Evolutionary conservation across 768 basidiomycete genomes (phyloP).

Genomic region (Mycena belliarum): DNA sequence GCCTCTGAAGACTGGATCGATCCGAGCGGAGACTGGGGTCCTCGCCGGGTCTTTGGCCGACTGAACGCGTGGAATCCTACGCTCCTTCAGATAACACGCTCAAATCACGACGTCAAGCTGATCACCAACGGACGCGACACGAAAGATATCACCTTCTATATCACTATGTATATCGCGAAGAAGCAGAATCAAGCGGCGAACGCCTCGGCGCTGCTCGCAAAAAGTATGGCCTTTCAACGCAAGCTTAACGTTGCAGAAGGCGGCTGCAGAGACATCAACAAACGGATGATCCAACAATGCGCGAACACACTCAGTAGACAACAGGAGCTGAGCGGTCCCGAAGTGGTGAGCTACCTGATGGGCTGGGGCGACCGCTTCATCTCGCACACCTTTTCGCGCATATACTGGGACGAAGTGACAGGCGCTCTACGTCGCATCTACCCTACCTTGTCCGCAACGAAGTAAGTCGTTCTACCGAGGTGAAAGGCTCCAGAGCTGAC

Average conservation of each 20-base stretch:
- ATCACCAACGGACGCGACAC: conserved; percentile 36
- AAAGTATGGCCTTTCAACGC: conserved; percentile 24
- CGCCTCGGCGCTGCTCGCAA: conserved; percentile 31
- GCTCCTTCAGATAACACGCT: too few relatives aligned
- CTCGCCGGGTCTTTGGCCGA: conserved; percentile 19
- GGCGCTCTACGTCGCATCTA: conserved; percentile 15
- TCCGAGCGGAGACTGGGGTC: conserved; percentile 30
- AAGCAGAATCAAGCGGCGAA: conserved; percentile 31
- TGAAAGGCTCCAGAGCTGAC: not conserved
- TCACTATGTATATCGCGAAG: too few relatives aligned
- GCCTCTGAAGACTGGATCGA: conserved; percentile 26
- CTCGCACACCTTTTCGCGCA: conserved; percentile 30
- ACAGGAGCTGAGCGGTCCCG: too few relatives aligned
- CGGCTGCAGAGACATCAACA: conserved; percentile 21
- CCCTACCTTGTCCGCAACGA: conserved; percentile 1
- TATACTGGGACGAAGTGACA: conserved; percentile 31
- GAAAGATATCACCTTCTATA: conserved; percentile 30
- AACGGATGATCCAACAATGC: too few relatives aligned
- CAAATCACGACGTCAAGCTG: conserved; percentile 31
- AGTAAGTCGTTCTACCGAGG: not conserved
- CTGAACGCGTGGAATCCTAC: conserved; percentile 33
- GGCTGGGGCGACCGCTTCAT: conserved; percentile 33
- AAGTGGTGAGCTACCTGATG: conserved; percentile 39
- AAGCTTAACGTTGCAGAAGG: conserved; percentile 11
- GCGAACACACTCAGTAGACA: too few relatives aligned